Evolutionary conservation across 805 yeast species (phyloP).

Genomic region (Pichia nanzhaoensis): DNA sequence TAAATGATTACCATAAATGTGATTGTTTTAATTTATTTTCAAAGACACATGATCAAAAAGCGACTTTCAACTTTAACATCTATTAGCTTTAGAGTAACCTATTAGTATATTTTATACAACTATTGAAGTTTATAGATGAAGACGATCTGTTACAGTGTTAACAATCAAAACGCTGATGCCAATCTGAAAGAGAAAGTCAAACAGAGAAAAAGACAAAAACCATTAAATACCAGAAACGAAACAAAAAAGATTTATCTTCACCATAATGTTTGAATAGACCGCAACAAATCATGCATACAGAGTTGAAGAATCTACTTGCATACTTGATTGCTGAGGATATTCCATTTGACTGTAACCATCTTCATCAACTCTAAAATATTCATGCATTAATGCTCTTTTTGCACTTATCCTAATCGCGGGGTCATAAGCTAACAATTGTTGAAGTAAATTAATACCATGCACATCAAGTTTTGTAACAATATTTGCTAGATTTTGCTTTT

Average conservation of each 20-base stretch:
- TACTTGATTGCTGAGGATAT: conserved; percentile 30
- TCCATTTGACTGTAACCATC: conserved; percentile 21
- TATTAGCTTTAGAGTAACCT: too few relatives aligned
- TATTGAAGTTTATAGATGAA: too few relatives aligned
- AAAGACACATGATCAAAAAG: too few relatives aligned
- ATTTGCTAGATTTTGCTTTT: conserved; percentile 59
- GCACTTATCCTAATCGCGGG: conserved; percentile 94
- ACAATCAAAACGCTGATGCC: too few relatives aligned
- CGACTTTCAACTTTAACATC: too few relatives aligned
- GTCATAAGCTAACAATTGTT: conserved; percentile 76
- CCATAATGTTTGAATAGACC: not conserved
- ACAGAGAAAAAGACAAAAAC: too few relatives aligned
- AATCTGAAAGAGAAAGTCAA: too few relatives aligned
- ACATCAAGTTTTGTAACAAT: conserved; percentile 74
- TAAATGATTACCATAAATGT: too few relatives aligned
- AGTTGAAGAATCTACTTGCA: conserved; percentile 32
- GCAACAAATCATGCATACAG: conserved; percentile 23
- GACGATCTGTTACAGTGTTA: too few relatives aligned
- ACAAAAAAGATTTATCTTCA: not conserved
- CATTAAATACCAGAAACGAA: not conserved
- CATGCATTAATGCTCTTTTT: conserved; percentile 83
- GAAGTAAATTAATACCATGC: conserved; percentile 78
- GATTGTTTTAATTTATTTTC: too few relatives aligned
- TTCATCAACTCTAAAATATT: conserved; percentile 64
- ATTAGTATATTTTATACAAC: too few relatives aligned